Percentiles rank a stretch among this genome's conserved stretches.
Conservation (phyloP, 495 filamentous ascomycete species). For the Talaromyces adpressus region DNA sequence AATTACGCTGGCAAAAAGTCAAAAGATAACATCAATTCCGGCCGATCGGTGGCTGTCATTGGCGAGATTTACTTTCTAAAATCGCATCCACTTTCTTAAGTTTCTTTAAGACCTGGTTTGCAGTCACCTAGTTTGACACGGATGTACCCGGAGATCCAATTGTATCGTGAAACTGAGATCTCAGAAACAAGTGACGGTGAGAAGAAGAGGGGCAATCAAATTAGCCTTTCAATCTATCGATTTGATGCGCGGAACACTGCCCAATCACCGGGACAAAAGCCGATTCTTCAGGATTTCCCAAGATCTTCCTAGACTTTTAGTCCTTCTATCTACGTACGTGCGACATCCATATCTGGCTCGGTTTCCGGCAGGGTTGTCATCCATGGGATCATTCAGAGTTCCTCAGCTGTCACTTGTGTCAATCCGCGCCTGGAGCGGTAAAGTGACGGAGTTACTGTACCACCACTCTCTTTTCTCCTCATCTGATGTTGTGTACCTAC, state of each 20-base stretch:
- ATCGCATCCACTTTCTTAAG: background rate
- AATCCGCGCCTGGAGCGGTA: background rate
- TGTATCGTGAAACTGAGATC: background rate
- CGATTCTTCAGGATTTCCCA: background rate
- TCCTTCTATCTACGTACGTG: background rate
- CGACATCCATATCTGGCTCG: background rate
- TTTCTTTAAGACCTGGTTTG: too few relatives aligned
- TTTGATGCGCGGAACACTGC: background rate
- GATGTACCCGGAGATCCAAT: background rate
- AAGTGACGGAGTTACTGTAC: background rate
- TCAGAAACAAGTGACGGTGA: background rate
- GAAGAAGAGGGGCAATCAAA: background rate
- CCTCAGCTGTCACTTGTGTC: background rate
- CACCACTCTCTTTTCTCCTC: background rate
- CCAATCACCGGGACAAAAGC: background rate
- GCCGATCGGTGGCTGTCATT: background rate
- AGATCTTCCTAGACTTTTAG: background rate
- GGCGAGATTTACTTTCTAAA: background rate
- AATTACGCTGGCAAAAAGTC: background rate
- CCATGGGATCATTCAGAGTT: background rate
- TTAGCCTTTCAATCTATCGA: background rate
- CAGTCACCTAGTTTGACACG: too few relatives aligned
- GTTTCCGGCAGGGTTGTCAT: background rate
- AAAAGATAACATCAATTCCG: background rate
- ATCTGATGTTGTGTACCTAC: background rate